phyloP scores from a whole-genome alignment of 2,329 filamentous ascomycete species.

The Cladobotryum mycophilum region DNA sequence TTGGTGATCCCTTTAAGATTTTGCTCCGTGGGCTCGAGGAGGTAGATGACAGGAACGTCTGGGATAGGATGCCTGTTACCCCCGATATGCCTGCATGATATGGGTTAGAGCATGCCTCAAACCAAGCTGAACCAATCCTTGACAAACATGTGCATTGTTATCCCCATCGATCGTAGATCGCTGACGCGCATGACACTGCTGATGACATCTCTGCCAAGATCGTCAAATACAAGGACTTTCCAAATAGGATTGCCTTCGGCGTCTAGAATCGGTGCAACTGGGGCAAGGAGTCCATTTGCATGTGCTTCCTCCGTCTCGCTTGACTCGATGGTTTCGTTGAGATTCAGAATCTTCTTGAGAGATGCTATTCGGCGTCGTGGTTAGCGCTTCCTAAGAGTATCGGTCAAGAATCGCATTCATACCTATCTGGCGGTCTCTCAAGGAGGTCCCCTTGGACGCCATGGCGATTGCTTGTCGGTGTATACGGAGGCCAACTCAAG shows the following conservation, averaged over 20 bases:
- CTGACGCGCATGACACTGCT: constrained; percentile 93
- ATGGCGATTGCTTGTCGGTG: constrained; percentile 22
- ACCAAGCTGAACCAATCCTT: neutral
- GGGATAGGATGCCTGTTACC: constrained; percentile 82
- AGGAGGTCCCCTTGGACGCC: constrained; percentile 40
- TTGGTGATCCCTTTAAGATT: constrained; percentile 79
- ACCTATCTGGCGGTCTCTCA: constrained; percentile 49
- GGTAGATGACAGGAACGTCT: constrained; percentile 91
- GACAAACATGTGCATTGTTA: constrained; percentile 85
- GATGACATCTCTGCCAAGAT: constrained; percentile 85
- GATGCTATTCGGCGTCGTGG: constrained; percentile 53
- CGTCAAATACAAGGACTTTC: constrained; percentile 96
- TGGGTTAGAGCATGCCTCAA: constrained; percentile 19
- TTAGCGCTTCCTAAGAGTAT: neutral
- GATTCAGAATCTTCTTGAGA: constrained; percentile 90
- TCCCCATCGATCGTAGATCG: constrained; percentile 87
- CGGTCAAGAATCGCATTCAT: constrained; percentile 9
- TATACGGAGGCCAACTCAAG: neutral
- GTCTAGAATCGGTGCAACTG: constrained; percentile 74
- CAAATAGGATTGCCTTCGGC: constrained; percentile 89
- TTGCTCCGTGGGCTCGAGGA: constrained; percentile 78
- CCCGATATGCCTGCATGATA: constrained; percentile 62
- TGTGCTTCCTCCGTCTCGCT: constrained; percentile 57
- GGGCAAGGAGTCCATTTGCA: constrained; percentile 58
- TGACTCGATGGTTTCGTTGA: constrained; percentile 67